These are phyloP conservation scores for Komagataella populi DNA, from an alignment of 805 yeast genomes.

Conservation along the genomic window DNA sequence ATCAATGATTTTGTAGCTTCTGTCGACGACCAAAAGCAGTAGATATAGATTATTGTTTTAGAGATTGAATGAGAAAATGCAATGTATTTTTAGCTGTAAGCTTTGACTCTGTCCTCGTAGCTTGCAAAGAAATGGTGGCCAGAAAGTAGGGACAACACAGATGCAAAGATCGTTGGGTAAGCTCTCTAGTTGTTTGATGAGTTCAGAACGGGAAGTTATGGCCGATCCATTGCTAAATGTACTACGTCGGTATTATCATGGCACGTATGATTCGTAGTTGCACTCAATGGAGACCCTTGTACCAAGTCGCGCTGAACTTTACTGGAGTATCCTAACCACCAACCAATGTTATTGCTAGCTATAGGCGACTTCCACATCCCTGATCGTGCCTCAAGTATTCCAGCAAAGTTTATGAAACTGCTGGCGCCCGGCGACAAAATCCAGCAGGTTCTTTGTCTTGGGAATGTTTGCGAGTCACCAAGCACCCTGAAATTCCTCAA, in stretches of 20 bases:
- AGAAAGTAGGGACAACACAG: background rate
- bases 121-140: background rate
- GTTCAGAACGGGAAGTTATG: background rate
- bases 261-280: background rate
- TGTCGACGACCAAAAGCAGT: background rate
- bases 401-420: slow-evolving; percentile 55
- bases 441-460: slow-evolving; percentile 72
- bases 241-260: background rate
- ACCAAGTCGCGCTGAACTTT: too few species aligned
- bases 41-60: background rate
- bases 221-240: background rate
- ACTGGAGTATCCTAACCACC: background rate
- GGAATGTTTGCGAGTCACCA: slow-evolving; percentile 63
- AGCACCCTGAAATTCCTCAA: slow-evolving; percentile 52
- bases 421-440: slow-evolving; percentile 71
- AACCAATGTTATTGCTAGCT: slow-evolving; percentile 55
- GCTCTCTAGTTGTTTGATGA: too few species aligned
- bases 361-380: slow-evolving; percentile 90
- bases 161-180: background rate
- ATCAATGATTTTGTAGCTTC: background rate
- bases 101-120: background rate
- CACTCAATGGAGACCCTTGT: background rate
- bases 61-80: background rate
- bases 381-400: slow-evolving; percentile 57
- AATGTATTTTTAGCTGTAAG: background rate